Evolutionary conservation across 2,329 filamentous ascomycete genomes (phyloP).

Genomic region (Cercospora sp.): DNA sequence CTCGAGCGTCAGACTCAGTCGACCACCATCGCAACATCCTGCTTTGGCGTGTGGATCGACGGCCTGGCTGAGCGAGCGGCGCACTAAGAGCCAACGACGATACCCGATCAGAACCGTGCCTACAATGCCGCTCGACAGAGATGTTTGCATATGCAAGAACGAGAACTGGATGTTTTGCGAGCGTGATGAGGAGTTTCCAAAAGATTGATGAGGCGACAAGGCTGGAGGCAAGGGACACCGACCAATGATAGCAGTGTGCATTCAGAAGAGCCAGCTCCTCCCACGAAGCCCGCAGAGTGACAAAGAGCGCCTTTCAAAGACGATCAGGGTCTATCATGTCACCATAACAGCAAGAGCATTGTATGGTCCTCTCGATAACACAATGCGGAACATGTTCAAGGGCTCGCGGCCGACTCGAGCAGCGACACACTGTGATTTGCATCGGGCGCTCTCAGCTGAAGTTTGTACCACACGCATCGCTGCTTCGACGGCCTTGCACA

Average conservation of each 20-base stretch:
- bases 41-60: background rate
- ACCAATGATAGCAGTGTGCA: too few relatives aligned
- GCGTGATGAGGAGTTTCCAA: background rate
- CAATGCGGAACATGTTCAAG: background rate
- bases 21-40: background rate
- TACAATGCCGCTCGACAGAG: background rate
- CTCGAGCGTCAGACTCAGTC: background rate
- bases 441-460: background rate
- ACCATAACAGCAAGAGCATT: too few relatives aligned
- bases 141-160: background rate
- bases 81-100: background rate
- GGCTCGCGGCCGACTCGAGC: background rate
- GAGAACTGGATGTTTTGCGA: background rate
- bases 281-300: too few relatives aligned
- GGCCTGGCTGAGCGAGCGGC: too few relatives aligned
- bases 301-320: too few relatives aligned
- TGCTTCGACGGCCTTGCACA: background rate
- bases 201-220: background rate
- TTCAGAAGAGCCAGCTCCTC: too few relatives aligned
- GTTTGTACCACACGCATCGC: background rate
- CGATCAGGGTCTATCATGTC: too few relatives aligned
- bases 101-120: background rate
- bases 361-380: too few relatives aligned
- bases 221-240: too few relatives aligned
- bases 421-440: background rate